phyloP scores from a whole-genome alignment of 179 eudicot genomes.

The Amaranthus tricolor region DNA sequence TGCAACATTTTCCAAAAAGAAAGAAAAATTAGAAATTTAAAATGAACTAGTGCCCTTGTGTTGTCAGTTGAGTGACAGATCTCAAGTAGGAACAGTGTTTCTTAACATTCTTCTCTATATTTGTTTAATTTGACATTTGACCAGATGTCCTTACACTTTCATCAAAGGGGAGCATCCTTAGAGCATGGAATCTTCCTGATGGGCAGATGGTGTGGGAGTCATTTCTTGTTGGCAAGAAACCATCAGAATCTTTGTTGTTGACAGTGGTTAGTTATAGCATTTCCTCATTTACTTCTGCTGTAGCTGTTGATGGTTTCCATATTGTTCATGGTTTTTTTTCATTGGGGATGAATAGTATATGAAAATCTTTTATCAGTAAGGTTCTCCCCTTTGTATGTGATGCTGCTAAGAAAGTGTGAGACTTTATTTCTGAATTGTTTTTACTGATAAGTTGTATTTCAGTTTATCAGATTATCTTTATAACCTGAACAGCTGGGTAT shows the following conservation, averaged over 20 bases:
- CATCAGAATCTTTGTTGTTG: slow-evolving; percentile 63
- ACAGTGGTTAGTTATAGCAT: slow-evolving; percentile 61
- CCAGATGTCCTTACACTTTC: slow-evolving; percentile 89
- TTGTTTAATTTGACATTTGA: slow-evolving; percentile 5
- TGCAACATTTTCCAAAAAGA: no score
- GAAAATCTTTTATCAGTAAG: slow-evolving; percentile 8
- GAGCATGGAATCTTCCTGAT: slow-evolving; percentile 99
- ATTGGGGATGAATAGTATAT: neutral
- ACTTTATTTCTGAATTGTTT: neutral
- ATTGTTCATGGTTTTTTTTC: neutral
- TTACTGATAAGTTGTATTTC: neutral
- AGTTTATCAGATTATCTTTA: slow-evolving; percentile 2
- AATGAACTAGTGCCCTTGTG: no score
- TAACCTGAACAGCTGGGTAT: neutral
- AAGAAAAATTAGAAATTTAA: no score
- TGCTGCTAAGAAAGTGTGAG: neutral
- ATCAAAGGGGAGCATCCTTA: slow-evolving; percentile 71
- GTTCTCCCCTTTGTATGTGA: neutral
- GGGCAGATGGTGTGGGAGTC: slow-evolving; percentile 99
- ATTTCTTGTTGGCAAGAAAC: slow-evolving; percentile 52
- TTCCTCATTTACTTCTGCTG: neutral
- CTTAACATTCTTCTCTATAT: neutral
- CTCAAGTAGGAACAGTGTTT: neutral
- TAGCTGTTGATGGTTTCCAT: neutral
- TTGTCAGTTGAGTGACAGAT: neutral